These are phyloP conservation scores for Fusarium verticillioides DNA, from an alignment of 2,329 filamentous ascomycete species.

Conservation along the genomic window DNA sequence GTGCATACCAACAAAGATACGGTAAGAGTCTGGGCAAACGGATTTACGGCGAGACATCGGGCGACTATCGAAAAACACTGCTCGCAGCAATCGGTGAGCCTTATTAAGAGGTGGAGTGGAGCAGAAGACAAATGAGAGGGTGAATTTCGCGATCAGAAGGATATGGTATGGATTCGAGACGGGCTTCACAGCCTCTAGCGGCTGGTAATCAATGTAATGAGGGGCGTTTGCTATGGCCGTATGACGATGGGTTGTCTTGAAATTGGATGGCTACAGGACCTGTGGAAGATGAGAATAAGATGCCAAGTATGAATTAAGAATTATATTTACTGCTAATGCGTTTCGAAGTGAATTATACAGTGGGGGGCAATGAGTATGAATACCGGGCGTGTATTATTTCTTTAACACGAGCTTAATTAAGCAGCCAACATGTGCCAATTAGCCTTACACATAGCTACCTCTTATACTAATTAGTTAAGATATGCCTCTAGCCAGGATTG, in stretches of 20 bases:
- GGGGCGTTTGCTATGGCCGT: conserved; percentile 23
- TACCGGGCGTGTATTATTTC: too few relatives aligned
- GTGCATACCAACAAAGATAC: conserved; percentile 79
- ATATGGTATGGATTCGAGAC: neutral
- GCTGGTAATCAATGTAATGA: conserved; percentile 20
- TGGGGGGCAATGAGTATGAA: too few relatives aligned
- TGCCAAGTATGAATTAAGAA: conserved; percentile 22
- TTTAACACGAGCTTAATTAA: too few relatives aligned
- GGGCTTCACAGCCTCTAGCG: conserved; percentile 19
- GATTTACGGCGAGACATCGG: conserved; percentile 85
- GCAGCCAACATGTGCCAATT: too few relatives aligned
- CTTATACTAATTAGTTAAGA: too few relatives aligned
- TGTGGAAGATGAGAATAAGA: conserved; percentile 13
- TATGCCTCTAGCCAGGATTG: too few relatives aligned
- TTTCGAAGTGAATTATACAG: neutral
- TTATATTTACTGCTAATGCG: neutral
- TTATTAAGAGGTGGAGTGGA: conserved; percentile 17
- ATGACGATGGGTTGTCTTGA: conserved; percentile 8
- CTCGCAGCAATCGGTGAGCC: conserved; percentile 71
- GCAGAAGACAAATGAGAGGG: neutral
- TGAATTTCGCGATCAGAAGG: neutral
- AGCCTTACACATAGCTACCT: too few relatives aligned
- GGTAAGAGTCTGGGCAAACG: conserved; percentile 73
- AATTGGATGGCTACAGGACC: conserved; percentile 1
- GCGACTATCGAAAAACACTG: conserved; percentile 82